These are phyloP conservation scores for Simplicillium aogashimaense DNA, from an alignment of 2,329 filamentous ascomycete species.

Conservation along the genomic window DNA sequence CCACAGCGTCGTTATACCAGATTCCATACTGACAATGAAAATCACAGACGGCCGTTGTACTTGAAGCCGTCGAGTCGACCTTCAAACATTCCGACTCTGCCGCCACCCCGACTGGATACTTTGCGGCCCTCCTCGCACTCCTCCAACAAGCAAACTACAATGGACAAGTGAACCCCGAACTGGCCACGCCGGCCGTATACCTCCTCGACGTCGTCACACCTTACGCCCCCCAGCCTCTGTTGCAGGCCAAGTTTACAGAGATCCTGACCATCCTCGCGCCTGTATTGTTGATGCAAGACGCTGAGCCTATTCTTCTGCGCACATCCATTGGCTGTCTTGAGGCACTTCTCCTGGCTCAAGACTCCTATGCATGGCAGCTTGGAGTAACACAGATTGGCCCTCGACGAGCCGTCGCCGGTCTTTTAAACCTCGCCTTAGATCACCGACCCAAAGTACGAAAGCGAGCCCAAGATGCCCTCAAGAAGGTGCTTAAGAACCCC, in stretches of 20 bases:
- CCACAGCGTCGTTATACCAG: not conserved
- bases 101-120: conserved; percentile 81
- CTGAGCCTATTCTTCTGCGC: conserved; percentile 77
- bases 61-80: conserved; percentile 87
- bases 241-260: conserved; percentile 90
- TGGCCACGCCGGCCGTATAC: conserved; percentile 82
- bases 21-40: not conserved
- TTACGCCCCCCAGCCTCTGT: conserved; percentile 72
- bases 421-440: conserved; percentile 78
- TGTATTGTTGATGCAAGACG: conserved; percentile 67
- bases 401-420: conserved; percentile 73
- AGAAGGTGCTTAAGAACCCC: conserved; percentile 71
- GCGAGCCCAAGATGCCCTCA: conserved; percentile 81
- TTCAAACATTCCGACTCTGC: conserved; percentile 80
- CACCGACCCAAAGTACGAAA: conserved; percentile 88
- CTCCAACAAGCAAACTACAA: conserved; percentile 65
- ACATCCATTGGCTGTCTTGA: conserved; percentile 90
- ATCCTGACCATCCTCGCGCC: conserved; percentile 83
- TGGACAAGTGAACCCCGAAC: conserved; percentile 67
- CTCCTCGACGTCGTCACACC: conserved; percentile 88
- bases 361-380: conserved; percentile 78
- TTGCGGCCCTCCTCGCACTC: conserved; percentile 85
- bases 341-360: conserved; percentile 82
- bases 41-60: conserved; percentile 67
- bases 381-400: conserved; percentile 76